Evolutionary conservation across 2,329 filamentous ascomycete species (phyloP), one percentile per base, ranked within the genome.

Genomic region (Trichoderma sp.): DNA sequence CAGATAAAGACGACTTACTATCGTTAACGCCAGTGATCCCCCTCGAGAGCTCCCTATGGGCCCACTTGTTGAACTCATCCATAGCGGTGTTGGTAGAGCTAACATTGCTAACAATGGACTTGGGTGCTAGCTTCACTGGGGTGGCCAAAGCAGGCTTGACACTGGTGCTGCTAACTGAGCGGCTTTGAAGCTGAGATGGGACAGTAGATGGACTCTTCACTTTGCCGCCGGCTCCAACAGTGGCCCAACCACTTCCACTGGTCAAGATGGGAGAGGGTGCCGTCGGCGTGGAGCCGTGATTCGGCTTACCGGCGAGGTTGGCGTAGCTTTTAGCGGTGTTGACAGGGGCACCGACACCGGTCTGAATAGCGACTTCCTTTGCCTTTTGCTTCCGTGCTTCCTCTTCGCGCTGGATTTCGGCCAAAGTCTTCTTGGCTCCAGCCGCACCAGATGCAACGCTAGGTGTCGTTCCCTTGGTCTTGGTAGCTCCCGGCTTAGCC

Each of bases 371-470:
- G 7, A 83, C 80, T 65, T 90, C 87, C 78, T 85, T 87, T 2
- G 91, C 90, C 83, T 93, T 94, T 80, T 93, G 92, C 88, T 99
- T 99, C 78, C 82, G 82, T 27, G 80, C 78, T 82, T 98, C 97
- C 82, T 99, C 97, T 85, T 99, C 97, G 77, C 95, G 95, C 83
- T 98, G 97, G 76, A 99, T 98, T 79, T 98, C 96, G 29, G 95
- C 94, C 62, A 98, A 88, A 0, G 95, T 98, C 89, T 98, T 98
- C 88, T 97, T 97, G 85, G 86, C 83, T 80, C 85, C 77, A 11
- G 80, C 68, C 1, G 83, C 71, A 16, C 75, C 71, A 14, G 79
- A 65, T 3, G 81, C 79, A 1, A 80, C 76, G 6, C 78, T 79
- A 33, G 80, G 77, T 6, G 79, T 75, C 29, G 80, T 75, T 27